These are phyloP conservation scores for Leptographium lundbergii DNA, from an alignment of 2,329 filamentous ascomycete genomes.

Conservation along the genomic window DNA sequence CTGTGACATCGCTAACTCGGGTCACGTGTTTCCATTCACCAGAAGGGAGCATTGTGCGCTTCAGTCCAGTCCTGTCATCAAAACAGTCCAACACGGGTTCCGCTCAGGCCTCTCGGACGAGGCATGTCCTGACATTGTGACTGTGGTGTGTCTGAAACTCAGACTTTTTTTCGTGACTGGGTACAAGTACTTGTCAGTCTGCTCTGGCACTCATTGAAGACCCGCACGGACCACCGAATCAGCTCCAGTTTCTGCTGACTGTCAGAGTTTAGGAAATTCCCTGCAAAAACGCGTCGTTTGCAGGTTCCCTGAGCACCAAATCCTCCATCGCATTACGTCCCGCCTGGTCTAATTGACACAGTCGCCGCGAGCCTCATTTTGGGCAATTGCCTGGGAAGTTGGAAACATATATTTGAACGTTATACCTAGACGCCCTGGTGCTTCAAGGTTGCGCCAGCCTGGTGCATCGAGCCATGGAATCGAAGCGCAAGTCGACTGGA, in stretches of 20 bases:
- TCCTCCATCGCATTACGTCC: conserved; percentile 1
- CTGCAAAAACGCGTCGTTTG: conserved; percentile 3
- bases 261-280: not conserved
- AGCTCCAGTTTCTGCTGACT: not conserved
- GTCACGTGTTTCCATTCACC: not conserved
- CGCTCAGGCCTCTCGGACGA: not conserved
- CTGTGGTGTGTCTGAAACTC: not conserved
- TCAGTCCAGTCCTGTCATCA: not conserved
- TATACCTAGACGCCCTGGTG: not conserved
- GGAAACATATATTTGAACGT: not conserved
- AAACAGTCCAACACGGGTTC: not conserved
- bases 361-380: not conserved
- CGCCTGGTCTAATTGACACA: not conserved
- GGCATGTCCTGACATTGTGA: not conserved
- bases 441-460: not conserved
- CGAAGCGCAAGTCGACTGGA: conserved; percentile 13
- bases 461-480: conserved; percentile 9
- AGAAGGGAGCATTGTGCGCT: not conserved
- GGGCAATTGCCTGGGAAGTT: not conserved
- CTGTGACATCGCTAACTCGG: not conserved
- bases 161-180: not conserved
- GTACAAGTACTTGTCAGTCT: not conserved
- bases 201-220: not conserved
- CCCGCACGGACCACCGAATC: not conserved
- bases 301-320: not conserved